Evolutionary conservation across 2,329 filamentous ascomycete species (phyloP).

Genomic region (Bipolaris zeicola): DNA sequence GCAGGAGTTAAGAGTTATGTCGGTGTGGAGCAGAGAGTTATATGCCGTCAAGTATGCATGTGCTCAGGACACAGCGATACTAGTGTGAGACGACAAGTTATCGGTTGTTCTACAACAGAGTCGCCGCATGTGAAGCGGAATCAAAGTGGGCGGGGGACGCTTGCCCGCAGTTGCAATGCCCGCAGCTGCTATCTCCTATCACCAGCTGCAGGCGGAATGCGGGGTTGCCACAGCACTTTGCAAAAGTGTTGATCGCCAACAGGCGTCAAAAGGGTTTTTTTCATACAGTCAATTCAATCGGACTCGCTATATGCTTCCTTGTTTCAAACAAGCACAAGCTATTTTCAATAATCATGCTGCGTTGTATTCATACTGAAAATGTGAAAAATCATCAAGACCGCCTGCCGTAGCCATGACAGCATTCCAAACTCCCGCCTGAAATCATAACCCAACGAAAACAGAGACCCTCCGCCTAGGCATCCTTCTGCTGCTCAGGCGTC

Average conservation of each 20-base stretch:
- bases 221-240: conserved; percentile 14
- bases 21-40: not conserved
- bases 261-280: conserved; percentile 6
- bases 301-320: not conserved
- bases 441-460: conserved; percentile 5
- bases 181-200: conserved; percentile 13
- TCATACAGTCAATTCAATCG: not conserved
- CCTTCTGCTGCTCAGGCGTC: conserved; percentile 29
- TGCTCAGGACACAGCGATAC: not conserved
- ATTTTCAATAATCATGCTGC: conserved; percentile 1
- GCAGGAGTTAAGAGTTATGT: not conserved
- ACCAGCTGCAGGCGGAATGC: conserved; percentile 24
- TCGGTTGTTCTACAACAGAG: not conserved
- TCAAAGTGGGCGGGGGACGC: conserved; percentile 24
- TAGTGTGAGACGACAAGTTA: not conserved
- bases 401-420: not conserved
- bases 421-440: conserved; percentile 14
- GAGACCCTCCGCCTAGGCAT: conserved; percentile 19
- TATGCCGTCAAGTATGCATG: not conserved
- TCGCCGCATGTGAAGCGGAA: conserved; percentile 16
- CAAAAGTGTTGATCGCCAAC: not conserved
- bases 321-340: not conserved
- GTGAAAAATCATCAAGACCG: conserved; percentile 9
- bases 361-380: conserved; percentile 6
- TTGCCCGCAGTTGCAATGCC: conserved; percentile 14